Conservation (phyloP, 2,329 filamentous ascomycete species). For the Nemania sp. region DNA sequence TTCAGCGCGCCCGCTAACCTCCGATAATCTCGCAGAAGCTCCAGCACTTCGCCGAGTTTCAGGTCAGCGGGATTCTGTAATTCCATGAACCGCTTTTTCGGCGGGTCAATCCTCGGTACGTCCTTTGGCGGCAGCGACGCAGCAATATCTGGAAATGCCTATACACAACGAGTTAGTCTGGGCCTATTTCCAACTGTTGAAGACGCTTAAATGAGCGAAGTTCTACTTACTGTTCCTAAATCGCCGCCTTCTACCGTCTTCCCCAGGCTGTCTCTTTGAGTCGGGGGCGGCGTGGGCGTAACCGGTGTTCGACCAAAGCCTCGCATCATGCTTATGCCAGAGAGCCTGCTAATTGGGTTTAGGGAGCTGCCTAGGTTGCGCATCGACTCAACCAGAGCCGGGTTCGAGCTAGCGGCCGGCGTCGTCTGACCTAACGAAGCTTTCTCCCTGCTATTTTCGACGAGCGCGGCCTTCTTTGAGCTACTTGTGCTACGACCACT, state of each 20-base stretch:
- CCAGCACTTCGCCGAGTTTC: constrained; percentile 71
- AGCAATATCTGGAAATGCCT: constrained; percentile 66
- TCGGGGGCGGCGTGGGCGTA: constrained; percentile 43
- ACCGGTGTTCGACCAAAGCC: constrained; percentile 68
- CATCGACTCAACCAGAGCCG: constrained; percentile 77
- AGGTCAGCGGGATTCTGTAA: constrained; percentile 70
- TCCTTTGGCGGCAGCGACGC: constrained; percentile 58
- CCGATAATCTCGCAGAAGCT: constrained; percentile 74
- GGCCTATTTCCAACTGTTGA: background rate
- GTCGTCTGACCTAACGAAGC: constrained; percentile 37
- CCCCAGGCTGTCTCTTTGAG: constrained; percentile 41
- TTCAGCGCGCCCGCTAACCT: constrained; percentile 68
- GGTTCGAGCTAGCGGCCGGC: constrained; percentile 46
- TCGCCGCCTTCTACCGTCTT: constrained; percentile 56
- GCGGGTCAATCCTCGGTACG: constrained; percentile 61
- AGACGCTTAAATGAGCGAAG: background rate
- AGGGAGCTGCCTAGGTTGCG: constrained; percentile 78
- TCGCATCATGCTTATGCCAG: constrained; percentile 72
- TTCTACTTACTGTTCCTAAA: constrained; percentile 55
- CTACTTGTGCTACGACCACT: constrained; percentile 67
- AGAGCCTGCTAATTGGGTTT: constrained; percentile 80
- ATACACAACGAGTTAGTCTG: constrained; percentile 2
- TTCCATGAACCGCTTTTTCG: constrained; percentile 74
- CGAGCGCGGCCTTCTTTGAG: constrained; percentile 60
- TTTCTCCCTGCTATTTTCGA: constrained; percentile 49